Evolutionary conservation across 192 early-diverging fungal genomes (phyloP).

Genomic region (Linnemannia exigua): DNA sequence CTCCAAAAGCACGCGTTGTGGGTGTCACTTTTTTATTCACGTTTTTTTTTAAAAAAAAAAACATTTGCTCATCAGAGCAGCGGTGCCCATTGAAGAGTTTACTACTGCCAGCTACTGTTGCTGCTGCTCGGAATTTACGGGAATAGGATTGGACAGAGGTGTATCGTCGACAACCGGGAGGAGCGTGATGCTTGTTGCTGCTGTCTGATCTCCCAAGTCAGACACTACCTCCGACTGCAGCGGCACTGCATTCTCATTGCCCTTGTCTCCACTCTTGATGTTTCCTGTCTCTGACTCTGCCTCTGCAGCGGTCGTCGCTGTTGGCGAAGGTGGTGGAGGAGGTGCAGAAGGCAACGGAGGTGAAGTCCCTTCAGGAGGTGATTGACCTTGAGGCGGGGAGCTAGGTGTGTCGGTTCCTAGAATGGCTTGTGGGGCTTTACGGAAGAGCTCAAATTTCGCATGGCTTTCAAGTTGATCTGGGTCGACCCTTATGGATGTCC

Average conservation of each 20-base stretch:
- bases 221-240: not conserved
- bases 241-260: not conserved
- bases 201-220: not conserved
- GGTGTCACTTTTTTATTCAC: not conserved
- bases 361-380: not conserved
- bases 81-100: too few relatives aligned
- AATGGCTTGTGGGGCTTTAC: conserved; percentile 32
- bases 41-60: too few relatives aligned
- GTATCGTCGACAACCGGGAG: not conserved
- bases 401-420: not conserved
- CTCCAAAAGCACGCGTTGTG: too few relatives aligned
- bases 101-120: not conserved
- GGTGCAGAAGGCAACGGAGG: not conserved
- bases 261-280: not conserved
- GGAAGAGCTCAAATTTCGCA: conserved; percentile 27
- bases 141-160: not conserved
- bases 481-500: conserved; percentile 9
- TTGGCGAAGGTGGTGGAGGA: not conserved
- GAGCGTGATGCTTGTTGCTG: not conserved
- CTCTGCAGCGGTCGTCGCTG: not conserved
- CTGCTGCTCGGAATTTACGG: not conserved
- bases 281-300: too few relatives aligned
- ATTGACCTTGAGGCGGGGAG: not conserved
- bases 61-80: too few relatives aligned
- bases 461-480: conserved; percentile 29